A percentile compares a stretch with the other conserved stretches of the same genome.
phyloP scores from a whole-genome alignment of 805 yeast species.

The Martiniozyma abietophila region DNA sequence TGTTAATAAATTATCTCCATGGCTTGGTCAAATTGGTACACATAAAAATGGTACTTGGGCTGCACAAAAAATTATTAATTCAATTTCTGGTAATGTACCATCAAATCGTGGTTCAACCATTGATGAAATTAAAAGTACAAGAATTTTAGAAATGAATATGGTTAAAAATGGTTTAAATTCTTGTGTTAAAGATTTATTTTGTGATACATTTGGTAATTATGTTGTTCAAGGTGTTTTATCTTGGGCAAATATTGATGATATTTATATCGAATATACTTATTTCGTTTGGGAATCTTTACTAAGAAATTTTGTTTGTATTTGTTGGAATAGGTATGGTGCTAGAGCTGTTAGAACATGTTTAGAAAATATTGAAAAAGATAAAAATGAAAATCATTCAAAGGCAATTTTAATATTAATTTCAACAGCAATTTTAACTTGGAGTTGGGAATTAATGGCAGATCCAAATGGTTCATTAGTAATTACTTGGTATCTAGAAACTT shows the following conservation, averaged over 20 bases:
- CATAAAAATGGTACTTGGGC: constrained; percentile 99
- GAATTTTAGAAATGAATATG: constrained; percentile 41
- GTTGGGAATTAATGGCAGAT: constrained; percentile 71
- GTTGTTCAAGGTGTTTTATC: constrained; percentile 90
- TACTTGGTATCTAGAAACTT: constrained; percentile 92
- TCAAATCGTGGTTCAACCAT: too few species aligned
- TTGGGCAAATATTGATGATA: constrained; percentile 47
- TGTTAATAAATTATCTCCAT: constrained; percentile 70
- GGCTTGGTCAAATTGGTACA: constrained; percentile 81
- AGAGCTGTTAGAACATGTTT: constrained; percentile 90
- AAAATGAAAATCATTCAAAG: constrained; percentile 37
- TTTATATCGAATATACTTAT: constrained; percentile 87
- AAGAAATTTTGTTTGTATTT: constrained; percentile 68
- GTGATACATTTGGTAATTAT: constrained; percentile 95
- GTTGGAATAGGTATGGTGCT: constrained; percentile 89
- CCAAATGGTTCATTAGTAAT: constrained; percentile 82
- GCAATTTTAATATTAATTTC: constrained; percentile 70
- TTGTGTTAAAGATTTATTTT: constrained; percentile 73
- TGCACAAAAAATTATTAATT: constrained; percentile 86
- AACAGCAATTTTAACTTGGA: constrained; percentile 66
- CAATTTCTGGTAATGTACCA: too few species aligned
- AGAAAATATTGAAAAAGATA: constrained; percentile 32
- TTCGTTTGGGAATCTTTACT: constrained; percentile 80
- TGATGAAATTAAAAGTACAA: constrained; percentile 28
- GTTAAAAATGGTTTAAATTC: constrained; percentile 68